phyloP scores from a whole-genome alignment of 2,329 filamentous ascomycete species.

The Emmonsia crescens region DNA sequence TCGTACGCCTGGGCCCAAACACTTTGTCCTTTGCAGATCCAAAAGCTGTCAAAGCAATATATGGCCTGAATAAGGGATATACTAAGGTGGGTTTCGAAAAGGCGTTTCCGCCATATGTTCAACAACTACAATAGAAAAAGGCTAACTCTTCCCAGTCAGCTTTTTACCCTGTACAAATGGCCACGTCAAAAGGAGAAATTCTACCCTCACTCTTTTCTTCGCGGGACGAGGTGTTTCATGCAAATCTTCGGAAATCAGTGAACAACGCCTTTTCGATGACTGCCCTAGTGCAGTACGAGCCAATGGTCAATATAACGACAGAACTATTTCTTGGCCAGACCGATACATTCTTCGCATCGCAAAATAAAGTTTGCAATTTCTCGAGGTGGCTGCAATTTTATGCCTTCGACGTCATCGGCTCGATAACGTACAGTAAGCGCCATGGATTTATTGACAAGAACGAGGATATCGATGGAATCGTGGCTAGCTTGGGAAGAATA shows the following conservation, averaged over 20 bases:
- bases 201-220: slow-evolving; percentile 68
- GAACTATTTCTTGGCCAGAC: slow-evolving; percentile 58
- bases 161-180: slow-evolving; percentile 71
- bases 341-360: slow-evolving; percentile 40
- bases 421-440: slow-evolving; percentile 64
- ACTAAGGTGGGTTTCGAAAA: slow-evolving; percentile 48
- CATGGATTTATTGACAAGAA: slow-evolving; percentile 67
- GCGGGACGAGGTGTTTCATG: slow-evolving; percentile 57
- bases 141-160: slow-evolving; percentile 45
- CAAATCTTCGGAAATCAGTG: slow-evolving; percentile 62
- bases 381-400: slow-evolving; percentile 62
- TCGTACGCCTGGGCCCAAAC: slow-evolving; percentile 67
- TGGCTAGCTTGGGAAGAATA: slow-evolving; percentile 51
- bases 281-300: slow-evolving; percentile 65
- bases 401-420: slow-evolving; percentile 71
- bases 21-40: slow-evolving; percentile 63
- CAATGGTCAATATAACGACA: slow-evolving; percentile 65
- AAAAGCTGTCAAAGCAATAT: slow-evolving; percentile 64
- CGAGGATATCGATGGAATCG: slow-evolving; percentile 64
- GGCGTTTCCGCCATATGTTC: not conserved
- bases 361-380: slow-evolving; percentile 15
- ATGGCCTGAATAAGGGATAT: slow-evolving; percentile 72
- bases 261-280: slow-evolving; percentile 71
- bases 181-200: slow-evolving; percentile 55
- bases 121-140: not conserved